Evolutionary conservation across 495 filamentous ascomycete species (phyloP).

Genomic region (Penicilliopsis zonata): DNA sequence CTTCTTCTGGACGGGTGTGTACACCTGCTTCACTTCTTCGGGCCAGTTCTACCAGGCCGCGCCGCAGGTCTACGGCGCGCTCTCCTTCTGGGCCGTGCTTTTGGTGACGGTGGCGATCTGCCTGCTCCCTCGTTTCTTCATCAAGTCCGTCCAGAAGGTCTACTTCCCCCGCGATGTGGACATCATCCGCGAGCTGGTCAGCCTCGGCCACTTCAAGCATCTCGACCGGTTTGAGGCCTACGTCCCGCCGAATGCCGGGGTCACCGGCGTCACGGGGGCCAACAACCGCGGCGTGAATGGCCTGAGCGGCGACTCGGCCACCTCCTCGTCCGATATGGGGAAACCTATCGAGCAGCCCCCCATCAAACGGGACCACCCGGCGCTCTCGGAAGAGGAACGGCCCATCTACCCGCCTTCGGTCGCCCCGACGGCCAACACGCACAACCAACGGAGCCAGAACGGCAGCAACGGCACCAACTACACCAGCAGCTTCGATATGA

Average conservation of each 20-base stretch:
- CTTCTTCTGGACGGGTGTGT: slow-evolving; percentile 95
- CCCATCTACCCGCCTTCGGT: slow-evolving; percentile 88
- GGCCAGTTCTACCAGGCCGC: slow-evolving; percentile 68
- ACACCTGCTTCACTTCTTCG: slow-evolving; percentile 56
- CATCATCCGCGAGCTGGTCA: slow-evolving; percentile 87
- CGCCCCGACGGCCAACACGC: slow-evolving; percentile 61
- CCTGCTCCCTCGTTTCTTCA: slow-evolving; percentile 71
- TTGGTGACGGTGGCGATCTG: slow-evolving; percentile 65
- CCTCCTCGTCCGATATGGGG: slow-evolving; percentile 52
- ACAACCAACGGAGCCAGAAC: slow-evolving; percentile 76
- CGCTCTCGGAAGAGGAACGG: slow-evolving; percentile 66
- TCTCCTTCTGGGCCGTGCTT: slow-evolving; percentile 77
- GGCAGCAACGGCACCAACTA: slow-evolving; percentile 92
- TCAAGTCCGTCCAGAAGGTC: slow-evolving; percentile 84
- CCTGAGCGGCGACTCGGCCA: slow-evolving; percentile 32
- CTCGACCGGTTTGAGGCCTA: slow-evolving; percentile 41
- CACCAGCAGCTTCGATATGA: slow-evolving; percentile 47
- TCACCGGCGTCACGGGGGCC: slow-evolving; percentile 5
- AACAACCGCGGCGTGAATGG: no score
- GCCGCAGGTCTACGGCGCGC: slow-evolving; percentile 62
- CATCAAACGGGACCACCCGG: slow-evolving; percentile 41
- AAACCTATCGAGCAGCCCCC: slow-evolving; percentile 51
- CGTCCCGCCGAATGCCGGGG: slow-evolving; percentile 21
- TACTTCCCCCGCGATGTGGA: slow-evolving; percentile 89
- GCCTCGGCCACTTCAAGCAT: slow-evolving; percentile 65